Evolutionary conservation across 2,329 filamentous ascomycete species (phyloP).

Genomic region (Clarireedia paspali): DNA sequence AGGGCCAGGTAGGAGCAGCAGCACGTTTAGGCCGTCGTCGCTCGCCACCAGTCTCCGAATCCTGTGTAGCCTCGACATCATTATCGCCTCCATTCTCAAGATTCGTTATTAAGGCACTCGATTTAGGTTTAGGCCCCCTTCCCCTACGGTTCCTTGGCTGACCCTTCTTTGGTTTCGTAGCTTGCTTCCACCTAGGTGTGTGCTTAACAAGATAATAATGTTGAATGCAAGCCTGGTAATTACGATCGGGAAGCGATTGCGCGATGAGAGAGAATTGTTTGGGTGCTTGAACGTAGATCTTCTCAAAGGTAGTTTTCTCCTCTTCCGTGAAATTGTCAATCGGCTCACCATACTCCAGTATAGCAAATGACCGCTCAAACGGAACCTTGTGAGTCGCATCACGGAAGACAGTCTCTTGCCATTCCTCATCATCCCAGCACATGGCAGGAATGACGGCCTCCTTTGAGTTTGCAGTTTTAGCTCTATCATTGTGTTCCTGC

Average conservation of each 20-base stretch:
- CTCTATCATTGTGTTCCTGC: slow-evolving; percentile 54
- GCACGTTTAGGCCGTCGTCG: slow-evolving; percentile 54
- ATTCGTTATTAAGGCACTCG: slow-evolving; percentile 59
- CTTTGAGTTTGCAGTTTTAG: slow-evolving; percentile 66
- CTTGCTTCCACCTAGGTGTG: slow-evolving; percentile 64
- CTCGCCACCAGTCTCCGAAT: slow-evolving; percentile 49
- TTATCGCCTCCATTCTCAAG: slow-evolving; percentile 32
- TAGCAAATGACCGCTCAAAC: slow-evolving; percentile 57
- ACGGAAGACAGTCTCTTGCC: slow-evolving; percentile 49
- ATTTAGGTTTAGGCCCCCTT: slow-evolving; percentile 46
- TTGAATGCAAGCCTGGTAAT: slow-evolving; percentile 74
- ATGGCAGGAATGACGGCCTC: slow-evolving; percentile 69
- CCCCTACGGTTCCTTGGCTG: slow-evolving; percentile 48
- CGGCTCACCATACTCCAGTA: slow-evolving; percentile 66
- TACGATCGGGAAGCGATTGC: slow-evolving; percentile 55
- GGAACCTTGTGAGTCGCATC: slow-evolving; percentile 60
- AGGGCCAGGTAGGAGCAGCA: slow-evolving; percentile 61
- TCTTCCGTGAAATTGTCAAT: slow-evolving; percentile 67
- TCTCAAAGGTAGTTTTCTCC: slow-evolving; percentile 64
- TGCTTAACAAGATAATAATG: slow-evolving; percentile 81
- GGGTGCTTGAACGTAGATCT: slow-evolving; percentile 64
- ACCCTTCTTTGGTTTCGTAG: slow-evolving; percentile 37
- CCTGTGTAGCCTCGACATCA: slow-evolving; percentile 25
- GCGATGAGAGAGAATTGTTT: slow-evolving; percentile 81
- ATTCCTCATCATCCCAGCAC: slow-evolving; percentile 55